Base-by-base conservation (phyloP, 108 stramenopile genomes). In the Schizochytrium sp. region DNA sequence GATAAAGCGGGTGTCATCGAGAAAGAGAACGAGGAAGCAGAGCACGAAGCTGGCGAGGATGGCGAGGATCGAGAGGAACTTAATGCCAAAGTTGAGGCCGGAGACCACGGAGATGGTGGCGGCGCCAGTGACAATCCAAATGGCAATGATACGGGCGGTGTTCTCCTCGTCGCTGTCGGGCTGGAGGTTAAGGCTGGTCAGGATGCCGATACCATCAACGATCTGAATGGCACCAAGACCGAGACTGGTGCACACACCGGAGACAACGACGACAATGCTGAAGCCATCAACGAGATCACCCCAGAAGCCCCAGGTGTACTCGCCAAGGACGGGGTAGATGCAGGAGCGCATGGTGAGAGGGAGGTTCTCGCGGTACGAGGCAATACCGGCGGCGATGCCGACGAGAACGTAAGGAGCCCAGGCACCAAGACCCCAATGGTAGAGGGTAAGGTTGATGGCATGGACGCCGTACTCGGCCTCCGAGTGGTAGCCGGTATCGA, bases 351-450 rank as follows among this genome's bases (percentile, higher is more conserved):
- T 59, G 5, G 93, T 93, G 57, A 94, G 57, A 0, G 93, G 94
- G 6, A 93, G 90, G 3, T 88, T 90, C 87, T 90, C 91, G 18
- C 92, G 89, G 91, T 91, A 93, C 6, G 72, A 58, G 14, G 91
- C 91, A 34, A 95, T 69, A 25, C 93, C 94, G 5, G 89, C 44
- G 60, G 87, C 63, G 72, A 93, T 53, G 43, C 92, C 95, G 18
- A 94, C 91, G 0, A 93, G 72, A 5, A 94, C 45, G 87, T 95
- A 94, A 45, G 60, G 91, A 51, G 88, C 69, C 95, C 95, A 95
- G 47, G 91, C 95, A 47, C 91, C 89, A 51, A 95, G 72, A 57
- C 95, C 95, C 95, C 95, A 95, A 60, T 95, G 92, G 89, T 90
- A 93, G 29, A 94, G 43, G 4, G 95, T 94, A 0, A 93, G 89